A percentile compares a stretch with the other conserved stretches of the same genome.
These are phyloP conservation scores for Mycena sp. DNA, from an alignment of 1,284 basidiomycete species.

Conservation along the genomic window DNA sequence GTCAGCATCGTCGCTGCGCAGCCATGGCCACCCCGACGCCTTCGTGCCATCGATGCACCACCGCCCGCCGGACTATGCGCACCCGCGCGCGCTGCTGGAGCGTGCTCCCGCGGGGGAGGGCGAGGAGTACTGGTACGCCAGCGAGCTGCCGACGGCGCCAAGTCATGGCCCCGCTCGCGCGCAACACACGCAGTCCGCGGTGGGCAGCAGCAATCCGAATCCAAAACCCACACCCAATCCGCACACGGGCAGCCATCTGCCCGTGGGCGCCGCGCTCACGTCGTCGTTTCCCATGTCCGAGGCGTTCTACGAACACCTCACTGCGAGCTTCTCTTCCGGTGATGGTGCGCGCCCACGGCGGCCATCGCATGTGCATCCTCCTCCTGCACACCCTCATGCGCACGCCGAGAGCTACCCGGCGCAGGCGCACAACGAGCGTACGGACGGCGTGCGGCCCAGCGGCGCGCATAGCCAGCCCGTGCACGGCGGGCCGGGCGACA, in stretches of 20 bases:
- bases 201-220: not conserved
- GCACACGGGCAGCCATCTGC: no score
- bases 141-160: not conserved
- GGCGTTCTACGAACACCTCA: slow-evolving; percentile 27
- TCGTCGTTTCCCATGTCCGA: slow-evolving; percentile 25
- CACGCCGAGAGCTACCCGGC: not conserved
- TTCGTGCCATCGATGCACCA: slow-evolving; percentile 3
- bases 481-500: not conserved
- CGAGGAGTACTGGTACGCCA: not conserved
- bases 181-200: not conserved
- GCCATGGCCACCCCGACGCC: not conserved
- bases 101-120: not conserved
- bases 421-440: not conserved
- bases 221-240: not conserved
- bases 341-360: no score
- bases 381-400: no score
- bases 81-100: not conserved
- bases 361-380: no score
- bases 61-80: not conserved
- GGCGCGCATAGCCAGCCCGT: not conserved
- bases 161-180: not conserved
- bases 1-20: not conserved
- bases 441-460: not conserved
- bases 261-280: not conserved
- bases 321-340: slow-evolving; percentile 18